phyloP scores from a whole-genome alignment of 352 stramenopile genomes.

The Phytopythium kandeliae region DNA sequence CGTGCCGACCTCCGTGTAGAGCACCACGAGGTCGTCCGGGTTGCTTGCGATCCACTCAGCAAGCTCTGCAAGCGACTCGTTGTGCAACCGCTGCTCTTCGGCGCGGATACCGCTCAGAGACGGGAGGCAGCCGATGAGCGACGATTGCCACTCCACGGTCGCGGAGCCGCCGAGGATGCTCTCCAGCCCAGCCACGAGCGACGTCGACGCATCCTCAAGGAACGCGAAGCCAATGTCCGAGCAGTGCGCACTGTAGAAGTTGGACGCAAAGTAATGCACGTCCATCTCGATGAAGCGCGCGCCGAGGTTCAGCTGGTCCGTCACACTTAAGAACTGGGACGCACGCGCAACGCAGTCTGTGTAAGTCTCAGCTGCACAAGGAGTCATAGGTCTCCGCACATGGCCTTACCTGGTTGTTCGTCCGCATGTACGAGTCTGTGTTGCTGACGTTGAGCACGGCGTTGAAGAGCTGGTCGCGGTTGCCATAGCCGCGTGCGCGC shows the following conservation, averaged over 20 bases:
- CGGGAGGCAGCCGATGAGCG: slow-evolving; percentile 67
- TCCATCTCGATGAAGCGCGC: slow-evolving; percentile 78
- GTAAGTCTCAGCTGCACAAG: background rate
- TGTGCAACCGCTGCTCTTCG: slow-evolving; percentile 47
- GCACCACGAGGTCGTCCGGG: slow-evolving; percentile 36
- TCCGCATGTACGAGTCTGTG: slow-evolving; percentile 49
- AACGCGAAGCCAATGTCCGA: slow-evolving; percentile 51
- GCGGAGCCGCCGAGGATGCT: slow-evolving; percentile 20
- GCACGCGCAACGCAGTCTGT: too few species aligned
- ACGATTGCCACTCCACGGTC: slow-evolving; percentile 48
- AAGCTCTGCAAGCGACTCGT: slow-evolving; percentile 50
- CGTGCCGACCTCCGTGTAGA: slow-evolving; percentile 51
- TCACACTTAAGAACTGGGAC: slow-evolving; percentile 49
- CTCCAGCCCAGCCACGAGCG: slow-evolving; percentile 25
- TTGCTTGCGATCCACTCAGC: slow-evolving; percentile 51
- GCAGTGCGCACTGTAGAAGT: slow-evolving; percentile 75
- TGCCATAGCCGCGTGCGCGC: slow-evolving; percentile 58
- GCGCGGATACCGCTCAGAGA: slow-evolving; percentile 74
- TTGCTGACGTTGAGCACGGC: slow-evolving; percentile 46
- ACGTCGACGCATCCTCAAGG: slow-evolving; percentile 38
- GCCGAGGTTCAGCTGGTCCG: slow-evolving; percentile 74
- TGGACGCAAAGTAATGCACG: slow-evolving; percentile 67
- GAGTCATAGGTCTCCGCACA: too few species aligned
- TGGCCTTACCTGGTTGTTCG: slow-evolving; percentile 45
- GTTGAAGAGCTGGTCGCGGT: slow-evolving; percentile 74